Conservation (phyloP, 1,139 yeast species). For the Magnusiomyces suaveolens region DNA sequence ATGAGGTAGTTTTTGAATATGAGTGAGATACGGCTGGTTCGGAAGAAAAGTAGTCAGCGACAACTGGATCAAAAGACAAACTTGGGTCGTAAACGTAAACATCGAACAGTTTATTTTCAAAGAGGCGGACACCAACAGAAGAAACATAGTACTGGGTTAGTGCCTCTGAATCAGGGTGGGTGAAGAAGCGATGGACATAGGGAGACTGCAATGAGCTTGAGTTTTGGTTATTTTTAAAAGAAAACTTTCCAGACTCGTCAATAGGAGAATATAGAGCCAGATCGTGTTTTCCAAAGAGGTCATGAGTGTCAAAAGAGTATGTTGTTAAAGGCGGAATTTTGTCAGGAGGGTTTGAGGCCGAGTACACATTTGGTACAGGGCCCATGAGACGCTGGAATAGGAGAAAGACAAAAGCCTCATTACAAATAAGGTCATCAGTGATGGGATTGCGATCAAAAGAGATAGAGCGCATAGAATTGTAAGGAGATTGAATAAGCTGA, state of each 20-base stretch:
- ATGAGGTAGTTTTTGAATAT: neutral
- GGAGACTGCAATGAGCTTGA: conserved; percentile 40
- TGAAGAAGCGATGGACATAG: conserved; percentile 64
- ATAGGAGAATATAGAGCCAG: neutral
- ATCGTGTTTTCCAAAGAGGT: neutral
- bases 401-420: conserved; percentile 55
- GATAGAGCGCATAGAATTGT: conserved; percentile 67
- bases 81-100: neutral
- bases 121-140: conserved; percentile 54
- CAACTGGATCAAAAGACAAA: neutral
- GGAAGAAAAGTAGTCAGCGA: neutral
- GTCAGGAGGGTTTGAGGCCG: conserved; percentile 42
- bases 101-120: conserved; percentile 35
- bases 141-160: conserved; percentile 71
- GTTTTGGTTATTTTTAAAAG: conserved; percentile 3
- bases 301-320: neutral
- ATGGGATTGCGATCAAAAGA: conserved; percentile 55
- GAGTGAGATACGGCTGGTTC: neutral
- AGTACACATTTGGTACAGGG: conserved; percentile 57
- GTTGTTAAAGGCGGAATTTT: conserved; percentile 13
- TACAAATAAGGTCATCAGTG: conserved; percentile 54
- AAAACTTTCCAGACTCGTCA: neutral
- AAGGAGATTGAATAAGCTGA: conserved; percentile 41
- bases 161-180: conserved; percentile 83
- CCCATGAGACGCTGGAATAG: conserved; percentile 63